A percentile compares a stretch with the other conserved stretches of the same genome.
phyloP scores from a whole-genome alignment of 192 early-diverging fungal genomes.

The Pilobolus umbonatus region DNA sequence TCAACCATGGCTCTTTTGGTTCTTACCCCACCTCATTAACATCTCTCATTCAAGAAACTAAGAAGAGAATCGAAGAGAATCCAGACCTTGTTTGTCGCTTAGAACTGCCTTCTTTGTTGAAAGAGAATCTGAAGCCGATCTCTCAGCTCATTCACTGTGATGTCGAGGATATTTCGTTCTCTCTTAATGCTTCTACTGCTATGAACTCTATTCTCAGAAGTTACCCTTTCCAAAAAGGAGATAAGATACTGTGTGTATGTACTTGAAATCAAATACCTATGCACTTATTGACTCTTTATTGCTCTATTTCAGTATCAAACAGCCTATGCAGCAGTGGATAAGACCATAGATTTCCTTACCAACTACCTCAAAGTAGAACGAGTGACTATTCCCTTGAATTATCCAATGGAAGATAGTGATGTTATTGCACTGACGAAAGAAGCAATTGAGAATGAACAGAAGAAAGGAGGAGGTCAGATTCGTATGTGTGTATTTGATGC shows the following conservation, averaged over 20 bases:
- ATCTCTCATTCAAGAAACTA: conserved; percentile 11
- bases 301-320: conserved; percentile 38
- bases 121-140: conserved; percentile 29
- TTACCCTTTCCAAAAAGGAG: conserved; percentile 38
- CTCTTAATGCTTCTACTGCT: conserved; percentile 49
- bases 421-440: conserved; percentile 33
- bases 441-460: conserved; percentile 29
- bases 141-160: conserved; percentile 47
- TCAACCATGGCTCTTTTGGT: conserved; percentile 65
- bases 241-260: conserved; percentile 29
- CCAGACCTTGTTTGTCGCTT: conserved; percentile 47
- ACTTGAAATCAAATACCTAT: neutral
- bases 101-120: conserved; percentile 22
- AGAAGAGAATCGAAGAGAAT: conserved; percentile 23
- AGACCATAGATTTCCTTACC: conserved; percentile 39
- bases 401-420: conserved; percentile 40
- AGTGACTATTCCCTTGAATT: conserved; percentile 37
- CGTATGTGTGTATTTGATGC: conserved; percentile 45
- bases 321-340: conserved; percentile 42
- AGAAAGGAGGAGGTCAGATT: conserved; percentile 35
- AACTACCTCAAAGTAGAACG: conserved; percentile 36
- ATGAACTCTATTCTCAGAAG: conserved; percentile 50
- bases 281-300: neutral
- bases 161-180: conserved; percentile 44
- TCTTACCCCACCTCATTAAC: conserved; percentile 26